Conservation (phyloP, 306 rosid species). For the Inga oerstediana region DNA sequence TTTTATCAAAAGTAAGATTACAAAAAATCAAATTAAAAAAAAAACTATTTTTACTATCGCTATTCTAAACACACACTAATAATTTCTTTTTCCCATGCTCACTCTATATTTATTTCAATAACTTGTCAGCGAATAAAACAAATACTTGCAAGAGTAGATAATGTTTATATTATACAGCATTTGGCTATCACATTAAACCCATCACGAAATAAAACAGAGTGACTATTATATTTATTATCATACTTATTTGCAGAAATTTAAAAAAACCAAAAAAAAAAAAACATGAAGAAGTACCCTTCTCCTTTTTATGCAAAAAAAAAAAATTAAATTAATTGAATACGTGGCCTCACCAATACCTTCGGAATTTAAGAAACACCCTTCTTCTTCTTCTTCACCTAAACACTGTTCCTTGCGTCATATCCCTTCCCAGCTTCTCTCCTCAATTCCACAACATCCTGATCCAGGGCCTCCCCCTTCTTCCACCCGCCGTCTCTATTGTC, state of each 20-base stretch:
- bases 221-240: background rate
- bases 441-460: slow-evolving; percentile 34
- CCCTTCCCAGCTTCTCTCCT: slow-evolving; percentile 36
- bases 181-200: background rate
- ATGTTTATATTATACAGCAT: background rate
- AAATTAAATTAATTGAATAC: no score
- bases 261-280: background rate
- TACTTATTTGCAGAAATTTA: background rate
- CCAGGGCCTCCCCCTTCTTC: slow-evolving; percentile 26
- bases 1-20: no score
- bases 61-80: no score
- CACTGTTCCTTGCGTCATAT: background rate
- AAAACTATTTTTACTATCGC: no score
- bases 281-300: background rate
- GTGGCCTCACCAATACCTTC: no score
- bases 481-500: slow-evolving; percentile 2
- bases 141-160: background rate
- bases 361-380: background rate
- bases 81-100: background rate
- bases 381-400: background rate
- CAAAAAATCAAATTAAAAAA: no score
- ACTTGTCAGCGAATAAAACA: background rate
- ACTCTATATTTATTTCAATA: background rate
- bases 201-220: background rate
- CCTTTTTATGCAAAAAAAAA: background rate